Base-by-base conservation (phyloP, 2,329 filamentous ascomycete species). In the Sporothrix protearum region DNA sequence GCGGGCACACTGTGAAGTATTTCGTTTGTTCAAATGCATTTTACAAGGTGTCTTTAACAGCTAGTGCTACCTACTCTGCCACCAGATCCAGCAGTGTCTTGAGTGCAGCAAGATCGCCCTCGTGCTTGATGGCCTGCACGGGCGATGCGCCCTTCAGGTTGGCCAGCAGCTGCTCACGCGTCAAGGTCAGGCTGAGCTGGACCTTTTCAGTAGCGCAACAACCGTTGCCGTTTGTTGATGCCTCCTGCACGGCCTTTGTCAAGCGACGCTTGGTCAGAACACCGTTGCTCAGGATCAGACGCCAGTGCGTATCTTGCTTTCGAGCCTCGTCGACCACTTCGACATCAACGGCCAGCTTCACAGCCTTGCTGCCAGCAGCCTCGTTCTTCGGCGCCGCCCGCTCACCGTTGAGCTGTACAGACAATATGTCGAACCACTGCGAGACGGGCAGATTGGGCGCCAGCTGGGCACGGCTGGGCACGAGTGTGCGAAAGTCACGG, bases 211-310 rank as follows among this genome's bases (percentile, higher is more conserved):
- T 33, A 2, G 45, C 14, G 9, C 16, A 10, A 16, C 16, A 10
- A 6, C n/a, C 63, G 12, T 39, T 47, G n/a, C 14, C 25, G 14
- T 22, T 28, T 14, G n/a, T 7, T 2, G 5, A 10, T 2, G 30
- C 66, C 30, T 51, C 33, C 5, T 19, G 30, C n/a, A 51, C 12
- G 19, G 49, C 22, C 14, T 22, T 42, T n/a, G 36, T 64, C 10
- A 64, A 19, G 36, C 67, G 68, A 2, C 68, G 68, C 55, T 42
- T 42, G 25, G 68, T 70, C 25, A 70, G 28, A 12, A 63, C 68
- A n/a, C 68, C 68, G 42, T 70, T 63, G 68, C 68, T 70, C 12
- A 63, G 9, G 12, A 70, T 25, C 25, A 70, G 57, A 5, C 68
- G 68, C 68, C 68, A 70, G 53, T 49, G 36, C 19, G 42, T 47